phyloP scores from a whole-genome alignment of 768 basidiomycete species.

The Rhizopogon vulgaris region DNA sequence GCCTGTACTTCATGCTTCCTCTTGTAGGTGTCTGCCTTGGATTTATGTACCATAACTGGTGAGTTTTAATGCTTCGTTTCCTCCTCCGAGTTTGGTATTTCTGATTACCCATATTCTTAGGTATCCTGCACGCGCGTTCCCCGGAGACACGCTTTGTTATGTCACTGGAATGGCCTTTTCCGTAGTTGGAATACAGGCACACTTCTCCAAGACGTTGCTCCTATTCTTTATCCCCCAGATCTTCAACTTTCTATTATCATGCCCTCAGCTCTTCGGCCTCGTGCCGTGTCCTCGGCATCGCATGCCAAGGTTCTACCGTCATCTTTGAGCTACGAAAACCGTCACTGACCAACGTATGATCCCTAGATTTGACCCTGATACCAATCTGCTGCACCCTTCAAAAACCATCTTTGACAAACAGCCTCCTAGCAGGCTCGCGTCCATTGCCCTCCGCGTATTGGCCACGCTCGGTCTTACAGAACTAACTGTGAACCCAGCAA shows the following conservation, averaged over 20 bases:
- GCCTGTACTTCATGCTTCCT: constrained; percentile 95
- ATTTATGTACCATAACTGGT: constrained; percentile 97
- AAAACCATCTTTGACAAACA: constrained; percentile 47
- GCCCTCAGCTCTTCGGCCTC: constrained; percentile 90
- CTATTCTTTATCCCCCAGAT: constrained; percentile 97
- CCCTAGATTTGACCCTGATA: constrained; percentile 64
- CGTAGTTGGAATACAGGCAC: constrained; percentile 94
- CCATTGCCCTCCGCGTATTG: constrained; percentile 52
- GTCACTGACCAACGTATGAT: background rate
- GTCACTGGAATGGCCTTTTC: constrained; percentile 98
- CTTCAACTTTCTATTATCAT: constrained; percentile 93
- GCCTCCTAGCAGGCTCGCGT: constrained; percentile 50
- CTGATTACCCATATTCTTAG: constrained; percentile 32
- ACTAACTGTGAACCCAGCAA: constrained; percentile 49
- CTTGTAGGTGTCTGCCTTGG: constrained; percentile 85
- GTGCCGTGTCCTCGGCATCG: constrained; percentile 94
- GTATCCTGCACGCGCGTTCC: constrained; percentile 94
- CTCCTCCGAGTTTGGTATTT: background rate
- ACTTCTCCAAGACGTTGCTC: constrained; percentile 94
- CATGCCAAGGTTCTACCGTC: constrained; percentile 62
- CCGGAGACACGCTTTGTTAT: constrained; percentile 97
- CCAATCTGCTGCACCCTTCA: constrained; percentile 77
- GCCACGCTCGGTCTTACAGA: constrained; percentile 60
- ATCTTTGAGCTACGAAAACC: background rate
- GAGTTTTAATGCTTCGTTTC: constrained; percentile 18